Evolutionary conservation across 1,284 basidiomycete species (phyloP).

Genomic region (Pseudozyma hubeiensis): DNA sequence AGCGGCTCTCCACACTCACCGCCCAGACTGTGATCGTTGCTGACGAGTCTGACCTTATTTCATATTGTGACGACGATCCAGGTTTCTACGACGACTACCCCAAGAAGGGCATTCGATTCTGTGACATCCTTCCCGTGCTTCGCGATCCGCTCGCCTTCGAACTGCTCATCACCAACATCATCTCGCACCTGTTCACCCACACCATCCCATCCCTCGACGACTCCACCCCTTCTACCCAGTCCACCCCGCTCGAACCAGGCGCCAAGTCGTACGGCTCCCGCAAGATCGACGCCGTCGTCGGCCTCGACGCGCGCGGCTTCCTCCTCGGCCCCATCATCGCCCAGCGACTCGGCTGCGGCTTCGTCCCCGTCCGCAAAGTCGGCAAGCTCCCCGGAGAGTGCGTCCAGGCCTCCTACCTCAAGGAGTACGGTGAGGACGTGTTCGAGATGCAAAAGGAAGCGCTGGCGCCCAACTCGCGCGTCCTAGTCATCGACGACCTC

Average conservation of each 20-base stretch:
- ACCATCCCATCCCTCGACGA: slow-evolving; percentile 75
- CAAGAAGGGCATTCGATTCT: slow-evolving; percentile 67
- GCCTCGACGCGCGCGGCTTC: slow-evolving; percentile 95
- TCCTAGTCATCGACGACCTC: slow-evolving; percentile 92
- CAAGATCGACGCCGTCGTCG: slow-evolving; percentile 91
- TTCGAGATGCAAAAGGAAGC: slow-evolving; percentile 95
- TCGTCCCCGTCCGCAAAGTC: slow-evolving; percentile 93
- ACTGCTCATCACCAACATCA: slow-evolving; percentile 87
- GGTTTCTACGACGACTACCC: slow-evolving; percentile 67
- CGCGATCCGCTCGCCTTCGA: slow-evolving; percentile 68
- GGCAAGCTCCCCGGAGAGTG: slow-evolving; percentile 93
- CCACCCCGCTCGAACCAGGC: slow-evolving; percentile 43
- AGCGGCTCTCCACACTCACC: not conserved
- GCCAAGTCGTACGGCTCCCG: slow-evolving; percentile 40
- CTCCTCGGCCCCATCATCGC: slow-evolving; percentile 93
- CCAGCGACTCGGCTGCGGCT: slow-evolving; percentile 88
- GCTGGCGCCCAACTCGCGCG: slow-evolving; percentile 82
- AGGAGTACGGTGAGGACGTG: slow-evolving; percentile 96
- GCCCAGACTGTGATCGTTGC: no score
- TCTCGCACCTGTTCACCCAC: slow-evolving; percentile 83
- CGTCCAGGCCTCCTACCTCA: slow-evolving; percentile 82
- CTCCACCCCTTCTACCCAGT: slow-evolving; percentile 2
- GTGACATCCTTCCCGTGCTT: slow-evolving; percentile 68
- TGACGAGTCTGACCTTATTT: no score
- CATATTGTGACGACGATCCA: not conserved